Evolutionary conservation across 192 early-diverging fungal species (phyloP).

Genomic region (Coemansia sp.): DNA sequence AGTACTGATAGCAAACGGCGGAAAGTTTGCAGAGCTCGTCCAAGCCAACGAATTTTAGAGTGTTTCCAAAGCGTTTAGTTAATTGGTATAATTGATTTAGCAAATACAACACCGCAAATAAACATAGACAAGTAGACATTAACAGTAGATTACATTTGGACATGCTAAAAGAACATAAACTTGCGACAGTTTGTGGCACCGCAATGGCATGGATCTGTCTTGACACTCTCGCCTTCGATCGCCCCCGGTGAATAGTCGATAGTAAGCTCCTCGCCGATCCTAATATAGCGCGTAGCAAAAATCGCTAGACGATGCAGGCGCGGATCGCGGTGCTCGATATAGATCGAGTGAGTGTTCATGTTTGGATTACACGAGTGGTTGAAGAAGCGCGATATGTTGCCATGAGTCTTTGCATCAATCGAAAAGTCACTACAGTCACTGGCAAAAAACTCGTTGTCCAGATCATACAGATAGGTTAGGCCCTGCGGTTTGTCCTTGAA

Average conservation of each 20-base stretch:
- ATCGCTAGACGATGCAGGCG: slow-evolving; percentile 87
- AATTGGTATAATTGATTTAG: background rate
- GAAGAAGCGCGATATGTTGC: slow-evolving; percentile 95
- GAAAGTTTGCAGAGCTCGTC: slow-evolving; percentile 13
- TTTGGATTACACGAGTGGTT: slow-evolving; percentile 98
- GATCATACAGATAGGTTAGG: slow-evolving; percentile 69
- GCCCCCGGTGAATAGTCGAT: slow-evolving; percentile 93
- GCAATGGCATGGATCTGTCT: slow-evolving; percentile 30
- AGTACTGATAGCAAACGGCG: slow-evolving; percentile 30
- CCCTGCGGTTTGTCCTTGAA: slow-evolving; percentile 26
- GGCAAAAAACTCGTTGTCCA: slow-evolving; percentile 65
- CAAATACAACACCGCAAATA: background rate
- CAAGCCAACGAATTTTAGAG: background rate
- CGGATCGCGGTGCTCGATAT: slow-evolving; percentile 83
- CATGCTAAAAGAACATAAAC: slow-evolving; percentile 21
- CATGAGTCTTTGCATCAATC: slow-evolving; percentile 91
- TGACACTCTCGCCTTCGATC: slow-evolving; percentile 4
- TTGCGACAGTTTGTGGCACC: slow-evolving; percentile 27
- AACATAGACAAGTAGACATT: background rate
- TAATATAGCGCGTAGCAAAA: slow-evolving; percentile 79
- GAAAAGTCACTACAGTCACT: slow-evolving; percentile 93
- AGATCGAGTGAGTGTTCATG: slow-evolving; percentile 58
- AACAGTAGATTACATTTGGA: background rate
- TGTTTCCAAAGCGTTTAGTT: background rate
- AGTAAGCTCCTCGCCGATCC: slow-evolving; percentile 84